Conservation (phyloP, 257 asterid genomes). For the Lycium ferocissimum region DNA sequence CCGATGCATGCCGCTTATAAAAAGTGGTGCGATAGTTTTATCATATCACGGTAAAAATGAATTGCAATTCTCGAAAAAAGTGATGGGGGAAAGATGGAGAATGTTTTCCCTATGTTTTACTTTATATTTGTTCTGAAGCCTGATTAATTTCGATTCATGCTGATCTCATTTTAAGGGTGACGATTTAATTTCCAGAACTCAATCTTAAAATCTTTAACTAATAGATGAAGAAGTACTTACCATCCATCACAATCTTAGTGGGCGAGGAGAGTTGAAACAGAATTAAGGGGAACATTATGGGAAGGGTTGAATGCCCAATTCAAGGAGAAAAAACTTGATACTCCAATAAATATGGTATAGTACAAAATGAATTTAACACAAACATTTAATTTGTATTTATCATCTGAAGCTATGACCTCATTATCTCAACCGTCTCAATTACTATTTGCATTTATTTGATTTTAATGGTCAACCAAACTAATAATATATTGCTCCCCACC, state of each 20-base stretch:
- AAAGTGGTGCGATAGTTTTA: background rate
- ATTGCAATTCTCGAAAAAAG: background rate
- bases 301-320: background rate
- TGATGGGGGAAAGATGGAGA: conserved; percentile 3
- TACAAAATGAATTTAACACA: background rate
- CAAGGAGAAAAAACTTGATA: background rate
- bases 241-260: background rate
- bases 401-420: conserved; percentile 69
- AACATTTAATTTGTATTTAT: conserved; percentile 65
- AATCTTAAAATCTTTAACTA: background rate
- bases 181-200: background rate
- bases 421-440: conserved; percentile 86
- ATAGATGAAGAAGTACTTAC: background rate
- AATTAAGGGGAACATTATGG: background rate
- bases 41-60: background rate
- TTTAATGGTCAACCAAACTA: background rate
- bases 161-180: background rate
- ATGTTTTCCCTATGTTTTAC: background rate
- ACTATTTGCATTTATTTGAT: conserved; percentile 75
- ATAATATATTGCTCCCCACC: background rate
- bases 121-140: too few relatives aligned
- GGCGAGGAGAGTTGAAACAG: background rate
- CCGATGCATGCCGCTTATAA: too few relatives aligned
- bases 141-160: background rate
- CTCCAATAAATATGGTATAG: background rate